phyloP scores from a whole-genome alignment of 2,329 filamentous ascomycete species.

The Zalaria sp. region DNA sequence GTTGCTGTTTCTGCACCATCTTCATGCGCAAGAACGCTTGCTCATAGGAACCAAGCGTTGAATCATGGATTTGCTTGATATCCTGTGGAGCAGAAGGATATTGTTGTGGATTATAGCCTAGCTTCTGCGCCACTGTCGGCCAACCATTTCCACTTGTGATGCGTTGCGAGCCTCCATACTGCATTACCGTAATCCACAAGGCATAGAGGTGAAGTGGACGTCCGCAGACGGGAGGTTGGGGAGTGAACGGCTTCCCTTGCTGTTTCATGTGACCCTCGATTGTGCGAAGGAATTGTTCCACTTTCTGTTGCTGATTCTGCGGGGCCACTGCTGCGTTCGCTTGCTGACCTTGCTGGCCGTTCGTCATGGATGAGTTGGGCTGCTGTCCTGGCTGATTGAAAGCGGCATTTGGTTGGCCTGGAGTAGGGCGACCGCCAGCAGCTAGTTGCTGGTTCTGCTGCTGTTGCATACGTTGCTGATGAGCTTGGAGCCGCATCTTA shows the following conservation, averaged over 20 bases:
- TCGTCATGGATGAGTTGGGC: slow-evolving; percentile 6
- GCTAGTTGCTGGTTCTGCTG: slow-evolving; percentile 21
- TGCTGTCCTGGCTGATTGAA: slow-evolving; percentile 5
- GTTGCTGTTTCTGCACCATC: slow-evolving; percentile 20
- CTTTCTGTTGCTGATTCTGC: slow-evolving; percentile 10
- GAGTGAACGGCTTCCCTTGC: slow-evolving; percentile 59
- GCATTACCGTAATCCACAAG: slow-evolving; percentile 65
- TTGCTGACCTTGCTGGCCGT: slow-evolving; percentile 12
- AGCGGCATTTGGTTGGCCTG: not conserved
- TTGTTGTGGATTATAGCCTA: slow-evolving; percentile 27
- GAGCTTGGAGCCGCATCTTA: slow-evolving; percentile 71
- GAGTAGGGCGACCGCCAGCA: slow-evolving; percentile 9
- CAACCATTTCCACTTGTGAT: slow-evolving; percentile 59
- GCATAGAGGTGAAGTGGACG: slow-evolving; percentile 60
- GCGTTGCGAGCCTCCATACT: slow-evolving; percentile 61
- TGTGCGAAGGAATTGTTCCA: slow-evolving; percentile 44
- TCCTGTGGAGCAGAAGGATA: slow-evolving; percentile 53
- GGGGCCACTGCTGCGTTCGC: slow-evolving; percentile 9
- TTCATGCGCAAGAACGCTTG: slow-evolving; percentile 47
- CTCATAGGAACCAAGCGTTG: slow-evolving; percentile 66
- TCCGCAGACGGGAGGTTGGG: slow-evolving; percentile 58
- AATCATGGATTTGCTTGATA: slow-evolving; percentile 58
- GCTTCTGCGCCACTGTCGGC: slow-evolving; percentile 49
- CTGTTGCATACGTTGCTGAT: slow-evolving; percentile 45
- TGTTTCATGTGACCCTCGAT: slow-evolving; percentile 65